Evolutionary conservation across 192 early-diverging fungal genomes (phyloP), one percentile per base, ranked within the genome.

Genomic region (Phlyctochytrium bullatum): DNA sequence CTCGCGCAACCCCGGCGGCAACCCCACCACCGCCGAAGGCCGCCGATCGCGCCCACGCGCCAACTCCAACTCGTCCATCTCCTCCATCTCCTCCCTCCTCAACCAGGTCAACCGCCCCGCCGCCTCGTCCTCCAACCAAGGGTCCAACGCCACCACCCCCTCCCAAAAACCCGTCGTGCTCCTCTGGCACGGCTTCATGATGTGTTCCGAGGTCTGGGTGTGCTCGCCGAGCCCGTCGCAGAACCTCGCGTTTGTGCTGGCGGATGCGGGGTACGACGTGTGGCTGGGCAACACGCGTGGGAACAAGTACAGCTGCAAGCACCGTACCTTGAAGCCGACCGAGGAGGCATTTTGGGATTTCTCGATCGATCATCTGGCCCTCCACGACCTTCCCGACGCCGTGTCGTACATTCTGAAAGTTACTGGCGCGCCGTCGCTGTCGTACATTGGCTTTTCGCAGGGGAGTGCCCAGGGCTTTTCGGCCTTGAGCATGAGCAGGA

Each of bases 361-460:
- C 76, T 92, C 91, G 1, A 89, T 98, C 62, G 93, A 98, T 76
- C 90, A 96, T 63, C 86, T 94, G 34, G 93, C 93, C 27, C 73
- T 88, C 50, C 87, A 86, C 72, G 96, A 98, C 72, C 74, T 98
- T 31, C 93, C 93, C 1, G 86, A 92, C 52, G 86, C 88, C 0
- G 84, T 98, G 16, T 29, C 89, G 82, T 93, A 94, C 74, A 94
- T 98, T 56, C 78, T 98, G 51, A 77, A 82, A 32, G 83, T 80
- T 32, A 97, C 96, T 25, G 92, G 91, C 0, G 90, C 84, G 1
- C 76, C 80, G n/a, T 84, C 83, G 29, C 76, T 98, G 34, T 88
- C 92, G 0, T 98, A 95, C 75, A 90, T 98, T 65, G 96, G 96
- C n/a, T 98, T 96, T 66, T 95, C 93, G 35, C 96, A 98, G 78